phyloP scores from a whole-genome alignment of 2,329 filamentous ascomycete genomes.

The Sporothrix schenckii region DNA sequence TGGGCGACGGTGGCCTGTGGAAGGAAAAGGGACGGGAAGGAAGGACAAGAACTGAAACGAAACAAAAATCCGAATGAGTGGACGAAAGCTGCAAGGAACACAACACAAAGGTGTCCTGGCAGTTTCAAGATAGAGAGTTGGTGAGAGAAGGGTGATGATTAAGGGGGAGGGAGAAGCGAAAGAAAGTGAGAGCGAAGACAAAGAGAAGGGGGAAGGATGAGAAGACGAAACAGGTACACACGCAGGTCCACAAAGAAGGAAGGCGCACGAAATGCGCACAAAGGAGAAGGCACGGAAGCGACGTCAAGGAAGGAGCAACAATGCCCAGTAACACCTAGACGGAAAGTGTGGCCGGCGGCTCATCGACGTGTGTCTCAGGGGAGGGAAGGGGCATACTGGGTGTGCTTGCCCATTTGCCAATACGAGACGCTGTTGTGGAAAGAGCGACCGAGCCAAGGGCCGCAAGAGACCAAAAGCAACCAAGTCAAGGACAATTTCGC shows the following conservation, averaged over 20 bases:
- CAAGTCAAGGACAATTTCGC: conserved; percentile 9
- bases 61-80: conserved; percentile 9
- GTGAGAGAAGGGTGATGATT: background rate
- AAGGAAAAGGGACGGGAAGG: background rate
- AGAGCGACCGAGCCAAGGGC: conserved; percentile 20
- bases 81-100: conserved; percentile 18
- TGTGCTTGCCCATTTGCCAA: conserved; percentile 23
- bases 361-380: background rate
- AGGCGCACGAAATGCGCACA: conserved; percentile 1
- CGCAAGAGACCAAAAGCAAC: background rate
- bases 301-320: conserved; percentile 19
- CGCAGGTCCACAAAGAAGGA: conserved; percentile 10
- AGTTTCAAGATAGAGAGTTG: conserved; percentile 23
- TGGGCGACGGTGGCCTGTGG: background rate
- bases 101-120: conserved; percentile 12
- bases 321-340: conserved; percentile 13
- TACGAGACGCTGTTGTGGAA: conserved; percentile 16
- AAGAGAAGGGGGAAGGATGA: background rate
- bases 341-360: conserved; percentile 6
- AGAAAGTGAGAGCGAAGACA: conserved; percentile 10
- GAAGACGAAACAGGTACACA: conserved; percentile 24
- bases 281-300: conserved; percentile 15
- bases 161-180: conserved; percentile 1
- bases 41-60: background rate
- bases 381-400: conserved; percentile 22